A percentile compares a stretch with the other conserved stretches of the same genome.
These are phyloP conservation scores for Lentinula sp. DNA, from an alignment of 768 basidiomycete species.

Conservation along the genomic window DNA sequence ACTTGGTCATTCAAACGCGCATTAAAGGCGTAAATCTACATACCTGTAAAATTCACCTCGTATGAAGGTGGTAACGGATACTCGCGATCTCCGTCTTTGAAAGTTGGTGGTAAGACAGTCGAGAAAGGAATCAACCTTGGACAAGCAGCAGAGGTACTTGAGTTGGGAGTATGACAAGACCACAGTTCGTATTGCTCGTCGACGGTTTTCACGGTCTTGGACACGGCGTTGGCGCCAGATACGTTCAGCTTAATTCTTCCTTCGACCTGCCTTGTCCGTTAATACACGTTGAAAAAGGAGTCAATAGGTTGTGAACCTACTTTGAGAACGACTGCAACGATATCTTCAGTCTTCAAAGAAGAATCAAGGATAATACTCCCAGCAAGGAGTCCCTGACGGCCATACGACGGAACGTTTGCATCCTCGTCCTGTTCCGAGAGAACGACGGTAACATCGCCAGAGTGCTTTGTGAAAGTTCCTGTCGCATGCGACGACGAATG, in stretches of 20 bases:
- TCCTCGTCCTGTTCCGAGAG: slow-evolving; percentile 4
- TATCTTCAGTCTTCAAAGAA: background rate
- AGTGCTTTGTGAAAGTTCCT: slow-evolving; percentile 3
- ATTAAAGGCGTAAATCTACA: background rate
- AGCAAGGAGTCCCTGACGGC: background rate
- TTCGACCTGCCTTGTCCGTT: background rate
- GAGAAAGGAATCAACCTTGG: slow-evolving; percentile 1
- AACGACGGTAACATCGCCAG: background rate
- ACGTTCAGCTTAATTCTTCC: slow-evolving; percentile 2
- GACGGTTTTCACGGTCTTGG: background rate
- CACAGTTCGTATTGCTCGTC: slow-evolving; percentile 1
- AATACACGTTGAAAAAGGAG: background rate
- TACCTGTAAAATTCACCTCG: slow-evolving; percentile 4
- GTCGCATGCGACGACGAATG: background rate
- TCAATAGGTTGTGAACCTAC: background rate
- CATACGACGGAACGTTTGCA: background rate
- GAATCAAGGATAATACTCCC: slow-evolving; percentile 2
- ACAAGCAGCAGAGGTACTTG: background rate
- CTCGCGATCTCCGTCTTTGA: slow-evolving; percentile 4
- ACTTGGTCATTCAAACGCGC: background rate
- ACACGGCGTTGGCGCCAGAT: background rate
- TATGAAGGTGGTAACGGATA: slow-evolving; percentile 5
- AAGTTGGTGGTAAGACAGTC: slow-evolving; percentile 1
- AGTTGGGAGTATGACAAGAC: background rate
- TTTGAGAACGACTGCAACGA: background rate